Base-by-base conservation (phyloP, 169 alveolate species). In the Plasmodium fragile region DNA sequence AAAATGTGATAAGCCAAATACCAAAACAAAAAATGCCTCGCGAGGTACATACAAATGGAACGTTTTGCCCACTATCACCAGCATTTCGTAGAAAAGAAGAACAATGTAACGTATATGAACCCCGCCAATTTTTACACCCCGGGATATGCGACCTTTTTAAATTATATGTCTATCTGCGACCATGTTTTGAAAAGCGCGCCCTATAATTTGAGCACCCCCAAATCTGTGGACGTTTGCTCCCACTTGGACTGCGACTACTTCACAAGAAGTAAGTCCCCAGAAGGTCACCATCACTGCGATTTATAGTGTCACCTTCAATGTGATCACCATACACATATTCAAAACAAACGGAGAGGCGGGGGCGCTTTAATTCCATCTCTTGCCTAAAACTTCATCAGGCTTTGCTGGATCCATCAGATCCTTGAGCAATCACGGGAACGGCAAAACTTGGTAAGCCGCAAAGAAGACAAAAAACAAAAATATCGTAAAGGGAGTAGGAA, bases 81-180 rank as follows among this genome's bases (percentile, higher is more conserved):
- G 91, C 43, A 79, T 59, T 43, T 89, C 10, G 71, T 77, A 69
- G 90, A 78, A 69, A 89, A 79, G 72, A 89, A 78, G 30, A 65
- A 80, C 34, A 49, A 59, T 32, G 16, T 89, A 59, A 89, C 90
- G 18, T 89, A 89, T 79, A 89, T 89, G 81, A 78, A 89, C 71
- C 94, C 94, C 11, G 81, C 41, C 65, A 28, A 43, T 79, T 89
- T 89, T 77, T 89, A 78, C 36, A 89, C 94, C 18, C 18, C 80
- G 77, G 95, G 95, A 75, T 81, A 92, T 41, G 77, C 92, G 18
- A 79, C 89, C 4, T 92, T 92, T 53, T 65, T 92, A 75, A 92
- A 92, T 77, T 92, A 92, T n/a, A 78, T 92, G 95, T 73, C 95
- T 36, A 71, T 92, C 52, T 92, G 95, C 75, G 92, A 92, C 53